A percentile compares a stretch with the other conserved stretches of the same genome.
phyloP scores from a whole-genome alignment of 2,329 filamentous ascomycete species.

The Penicillium thymicola region DNA sequence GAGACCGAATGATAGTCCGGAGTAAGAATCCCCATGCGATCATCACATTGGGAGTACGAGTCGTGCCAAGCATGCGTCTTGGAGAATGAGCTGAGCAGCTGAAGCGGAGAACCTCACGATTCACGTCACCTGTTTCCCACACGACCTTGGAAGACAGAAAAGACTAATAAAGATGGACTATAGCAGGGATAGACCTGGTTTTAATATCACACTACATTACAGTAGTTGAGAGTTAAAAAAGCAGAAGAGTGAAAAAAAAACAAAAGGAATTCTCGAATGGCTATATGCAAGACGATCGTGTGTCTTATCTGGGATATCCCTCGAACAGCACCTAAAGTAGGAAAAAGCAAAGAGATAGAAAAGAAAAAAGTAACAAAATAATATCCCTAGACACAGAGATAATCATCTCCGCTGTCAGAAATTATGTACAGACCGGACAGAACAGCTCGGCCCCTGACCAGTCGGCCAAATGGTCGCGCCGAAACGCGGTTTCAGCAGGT shows the following conservation, averaged over 20 bases:
- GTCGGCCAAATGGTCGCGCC: conserved; percentile 23
- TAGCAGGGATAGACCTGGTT: not conserved
- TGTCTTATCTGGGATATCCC: conserved; percentile 1
- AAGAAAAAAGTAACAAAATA: not conserved
- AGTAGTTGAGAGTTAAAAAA: not conserved
- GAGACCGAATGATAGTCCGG: not conserved
- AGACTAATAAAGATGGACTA: not conserved
- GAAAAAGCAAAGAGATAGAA: not conserved
- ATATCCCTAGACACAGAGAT: conserved; percentile 2
- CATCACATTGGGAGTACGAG: not conserved
- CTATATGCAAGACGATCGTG: not conserved
- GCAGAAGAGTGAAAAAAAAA: too few species aligned
- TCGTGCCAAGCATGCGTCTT: not conserved
- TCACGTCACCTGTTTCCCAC: not conserved
- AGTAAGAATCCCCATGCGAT: not conserved
- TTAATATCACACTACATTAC: not conserved
- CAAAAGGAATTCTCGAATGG: not conserved
- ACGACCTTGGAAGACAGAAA: not conserved
- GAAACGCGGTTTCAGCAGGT: conserved; percentile 16
- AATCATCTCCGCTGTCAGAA: not conserved
- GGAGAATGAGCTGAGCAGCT: not conserved
- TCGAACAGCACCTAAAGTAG: not conserved
- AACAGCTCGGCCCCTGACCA: conserved; percentile 28
- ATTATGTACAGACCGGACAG: conserved; percentile 41
- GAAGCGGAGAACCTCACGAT: not conserved